Evolutionary conservation across 192 early-diverging fungal genomes (phyloP).

Genomic region (Coemansia sp.): DNA sequence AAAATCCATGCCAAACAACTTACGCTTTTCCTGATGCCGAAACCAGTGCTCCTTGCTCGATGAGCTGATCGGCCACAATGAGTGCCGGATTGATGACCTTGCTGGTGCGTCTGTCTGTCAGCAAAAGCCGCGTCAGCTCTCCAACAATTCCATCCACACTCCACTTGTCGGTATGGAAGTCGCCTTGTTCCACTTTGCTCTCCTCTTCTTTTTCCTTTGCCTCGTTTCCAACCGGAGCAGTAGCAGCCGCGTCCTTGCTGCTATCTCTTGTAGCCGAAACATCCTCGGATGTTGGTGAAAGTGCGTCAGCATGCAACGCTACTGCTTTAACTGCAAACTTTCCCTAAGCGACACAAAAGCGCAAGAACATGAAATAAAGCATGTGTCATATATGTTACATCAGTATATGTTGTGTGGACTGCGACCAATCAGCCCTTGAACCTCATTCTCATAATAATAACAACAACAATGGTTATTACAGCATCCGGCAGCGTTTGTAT

Average conservation of each 20-base stretch:
- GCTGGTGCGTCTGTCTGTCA: constrained; percentile 48
- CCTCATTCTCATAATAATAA: background rate
- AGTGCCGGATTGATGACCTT: constrained; percentile 51
- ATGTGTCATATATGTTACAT: background rate
- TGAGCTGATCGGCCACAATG: constrained; percentile 49
- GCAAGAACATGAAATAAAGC: constrained; percentile 3
- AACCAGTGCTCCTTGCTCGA: constrained; percentile 44
- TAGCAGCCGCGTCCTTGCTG: background rate
- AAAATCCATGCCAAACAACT: background rate
- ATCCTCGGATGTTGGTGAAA: constrained; percentile 17
- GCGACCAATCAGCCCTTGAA: constrained; percentile 1
- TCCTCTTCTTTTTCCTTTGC: background rate
- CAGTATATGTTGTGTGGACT: background rate
- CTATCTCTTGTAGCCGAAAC: background rate
- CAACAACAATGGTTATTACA: too few species aligned
- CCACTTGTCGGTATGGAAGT: constrained; percentile 13
- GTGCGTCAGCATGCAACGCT: constrained; percentile 33
- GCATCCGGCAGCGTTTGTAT: too few species aligned
- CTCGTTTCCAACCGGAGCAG: background rate
- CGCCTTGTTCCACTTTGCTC: constrained; percentile 3
- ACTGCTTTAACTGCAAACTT: constrained; percentile 51
- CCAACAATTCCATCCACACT: constrained; percentile 34
- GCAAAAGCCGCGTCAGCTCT: constrained; percentile 47
- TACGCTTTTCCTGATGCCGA: constrained; percentile 33
- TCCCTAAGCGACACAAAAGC: constrained; percentile 27